Percentiles rank a stretch among this genome's conserved stretches.
These are phyloP conservation scores for Pyracantha coccinea DNA, from an alignment of 331 rosid genomes.

Conservation along the genomic window DNA sequence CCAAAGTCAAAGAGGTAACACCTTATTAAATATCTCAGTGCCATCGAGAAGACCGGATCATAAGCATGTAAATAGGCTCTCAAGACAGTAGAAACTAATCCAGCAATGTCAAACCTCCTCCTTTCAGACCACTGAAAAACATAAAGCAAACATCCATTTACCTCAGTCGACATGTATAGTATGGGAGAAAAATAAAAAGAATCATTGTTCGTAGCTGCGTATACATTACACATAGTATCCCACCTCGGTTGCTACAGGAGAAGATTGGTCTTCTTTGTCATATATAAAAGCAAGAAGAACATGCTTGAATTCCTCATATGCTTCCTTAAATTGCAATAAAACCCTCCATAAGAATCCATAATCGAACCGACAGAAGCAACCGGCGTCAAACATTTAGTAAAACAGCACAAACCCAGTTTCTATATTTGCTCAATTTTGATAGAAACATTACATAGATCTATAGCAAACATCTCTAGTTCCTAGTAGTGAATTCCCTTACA, in stretches of 20 bases:
- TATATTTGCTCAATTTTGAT: not conserved
- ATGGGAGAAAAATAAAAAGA: not conserved
- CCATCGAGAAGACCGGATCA: constrained; percentile 88
- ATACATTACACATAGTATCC: not conserved
- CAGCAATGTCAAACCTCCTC: constrained; percentile 86
- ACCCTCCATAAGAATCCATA: constrained; percentile 28
- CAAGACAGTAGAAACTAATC: constrained; percentile 75
- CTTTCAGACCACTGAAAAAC: constrained; percentile 83
- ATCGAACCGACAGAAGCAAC: not conserved
- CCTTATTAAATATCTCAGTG: constrained; percentile 96
- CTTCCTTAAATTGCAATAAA: constrained; percentile 70
- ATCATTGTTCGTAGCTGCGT: not conserved
- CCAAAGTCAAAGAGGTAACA: constrained; percentile 17
- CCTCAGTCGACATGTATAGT: not conserved
- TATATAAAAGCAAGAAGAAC: constrained; percentile 89
- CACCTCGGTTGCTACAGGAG: constrained; percentile 93
- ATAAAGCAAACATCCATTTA: not conserved
- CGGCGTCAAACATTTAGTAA: not conserved
- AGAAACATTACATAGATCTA: not conserved
- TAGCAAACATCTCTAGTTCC: not conserved
- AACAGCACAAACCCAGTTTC: not conserved
- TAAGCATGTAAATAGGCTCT: constrained; percentile 92
- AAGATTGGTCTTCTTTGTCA: constrained; percentile 72
- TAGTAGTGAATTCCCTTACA: not conserved
- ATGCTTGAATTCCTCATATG: constrained; percentile 98